phyloP scores from a whole-genome alignment of 495 filamentous ascomycete species.

The Neurospora hispaniola region DNA sequence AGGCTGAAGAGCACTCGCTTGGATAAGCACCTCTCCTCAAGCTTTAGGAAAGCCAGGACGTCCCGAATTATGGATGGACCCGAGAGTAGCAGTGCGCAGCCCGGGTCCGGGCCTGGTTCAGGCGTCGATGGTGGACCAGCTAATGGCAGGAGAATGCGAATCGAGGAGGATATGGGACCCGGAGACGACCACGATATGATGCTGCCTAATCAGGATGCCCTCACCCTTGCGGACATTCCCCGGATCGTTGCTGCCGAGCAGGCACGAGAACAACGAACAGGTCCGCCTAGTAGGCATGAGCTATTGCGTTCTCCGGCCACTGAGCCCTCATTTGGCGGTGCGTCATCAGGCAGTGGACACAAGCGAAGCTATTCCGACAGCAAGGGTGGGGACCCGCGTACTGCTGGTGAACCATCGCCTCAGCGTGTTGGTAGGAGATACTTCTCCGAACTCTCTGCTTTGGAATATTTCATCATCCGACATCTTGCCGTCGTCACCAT shows the following conservation, averaged over 20 bases:
- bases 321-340: constrained; percentile 47
- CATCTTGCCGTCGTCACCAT: constrained; percentile 92
- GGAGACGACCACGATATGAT: constrained; percentile 44
- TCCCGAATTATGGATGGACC: constrained; percentile 90
- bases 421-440: constrained; percentile 60
- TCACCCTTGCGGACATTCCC: constrained; percentile 96
- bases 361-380: constrained; percentile 64
- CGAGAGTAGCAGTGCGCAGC: constrained; percentile 63
- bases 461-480: constrained; percentile 95
- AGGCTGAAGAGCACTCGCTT: constrained; percentile 84
- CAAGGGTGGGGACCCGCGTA: constrained; percentile 42
- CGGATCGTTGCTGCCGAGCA: constrained; percentile 92
- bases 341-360: constrained; percentile 49
- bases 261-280: constrained; percentile 81
- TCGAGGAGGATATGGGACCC: constrained; percentile 28
- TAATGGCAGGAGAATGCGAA: constrained; percentile 53
- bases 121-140: constrained; percentile 44
- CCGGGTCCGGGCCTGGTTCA: constrained; percentile 62
- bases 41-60: constrained; percentile 77
- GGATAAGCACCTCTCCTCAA: constrained; percentile 86
- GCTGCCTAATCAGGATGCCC: constrained; percentile 80
- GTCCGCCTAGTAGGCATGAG: constrained; percentile 64
- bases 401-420: constrained; percentile 34
- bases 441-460: constrained; percentile 89
- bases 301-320: constrained; percentile 54